Evolutionary conservation across 1,284 basidiomycete species (phyloP).

Genomic region (Puccinia triticina): DNA sequence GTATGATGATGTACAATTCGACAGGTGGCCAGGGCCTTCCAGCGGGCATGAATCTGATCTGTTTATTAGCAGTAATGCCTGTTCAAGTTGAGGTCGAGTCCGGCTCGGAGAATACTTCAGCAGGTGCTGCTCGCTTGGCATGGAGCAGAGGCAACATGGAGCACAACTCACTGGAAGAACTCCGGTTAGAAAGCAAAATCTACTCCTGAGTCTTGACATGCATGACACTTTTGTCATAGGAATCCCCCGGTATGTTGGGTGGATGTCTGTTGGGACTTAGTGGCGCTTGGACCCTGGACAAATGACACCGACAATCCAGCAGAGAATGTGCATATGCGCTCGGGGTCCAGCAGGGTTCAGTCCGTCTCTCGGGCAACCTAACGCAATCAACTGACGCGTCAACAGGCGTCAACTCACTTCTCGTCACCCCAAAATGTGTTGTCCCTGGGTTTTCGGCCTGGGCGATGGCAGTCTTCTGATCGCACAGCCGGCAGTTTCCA

Average conservation of each 20-base stretch:
- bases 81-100: not conserved
- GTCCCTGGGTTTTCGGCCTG: not conserved
- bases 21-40: not conserved
- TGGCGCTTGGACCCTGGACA: not conserved
- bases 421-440: not conserved
- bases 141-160: not conserved
- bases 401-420: not conserved
- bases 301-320: not conserved
- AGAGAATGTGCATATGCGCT: not conserved
- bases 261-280: not conserved
- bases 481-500: not conserved
- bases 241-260: not conserved
- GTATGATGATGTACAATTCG: not conserved
- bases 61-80: not conserved
- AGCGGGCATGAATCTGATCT: not conserved
- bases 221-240: not conserved
- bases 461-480: not conserved
- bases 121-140: not conserved
- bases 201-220: not conserved
- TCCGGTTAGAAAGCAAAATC: not conserved
- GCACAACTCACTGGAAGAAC: not conserved
- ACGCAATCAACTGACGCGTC: not conserved
- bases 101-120: not conserved
- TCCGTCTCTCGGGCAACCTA: not conserved
- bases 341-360: not conserved